phyloP scores from a whole-genome alignment of 2,329 filamentous ascomycete genomes.

The Fusarium piperis region DNA sequence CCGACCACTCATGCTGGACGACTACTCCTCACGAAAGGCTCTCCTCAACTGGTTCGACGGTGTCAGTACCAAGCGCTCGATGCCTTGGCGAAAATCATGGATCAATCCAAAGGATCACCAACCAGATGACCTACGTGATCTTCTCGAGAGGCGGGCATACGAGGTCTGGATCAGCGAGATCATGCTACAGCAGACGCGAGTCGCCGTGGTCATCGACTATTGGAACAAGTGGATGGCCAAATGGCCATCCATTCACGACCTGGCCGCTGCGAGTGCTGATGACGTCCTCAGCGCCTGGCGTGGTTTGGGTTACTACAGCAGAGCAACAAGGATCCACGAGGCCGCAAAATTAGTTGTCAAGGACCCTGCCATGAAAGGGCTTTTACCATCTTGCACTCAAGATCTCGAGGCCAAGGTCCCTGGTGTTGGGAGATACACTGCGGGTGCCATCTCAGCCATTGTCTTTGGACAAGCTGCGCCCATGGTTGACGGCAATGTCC shows the following conservation, averaged over 20 bases:
- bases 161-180: slow-evolving; percentile 75
- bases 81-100: slow-evolving; percentile 70
- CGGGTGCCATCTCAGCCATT: slow-evolving; percentile 70
- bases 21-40: slow-evolving; percentile 42
- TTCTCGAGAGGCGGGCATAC: slow-evolving; percentile 66
- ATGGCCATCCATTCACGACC: slow-evolving; percentile 67
- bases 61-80: slow-evolving; percentile 57
- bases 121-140: slow-evolving; percentile 49
- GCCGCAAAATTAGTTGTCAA: slow-evolving; percentile 62
- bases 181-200: slow-evolving; percentile 74
- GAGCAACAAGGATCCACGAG: slow-evolving; percentile 68
- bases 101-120: slow-evolving; percentile 53
- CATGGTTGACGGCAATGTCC: slow-evolving; percentile 72
- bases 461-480: slow-evolving; percentile 68
- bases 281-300: slow-evolving; percentile 69
- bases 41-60: slow-evolving; percentile 64
- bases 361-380: slow-evolving; percentile 53
- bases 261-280: slow-evolving; percentile 62
- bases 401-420: slow-evolving; percentile 63
- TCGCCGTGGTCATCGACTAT: slow-evolving; percentile 69
- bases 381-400: slow-evolving; percentile 59
- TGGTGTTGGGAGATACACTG: slow-evolving; percentile 70
- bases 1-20: slow-evolving; percentile 58
- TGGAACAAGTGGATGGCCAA: slow-evolving; percentile 70
- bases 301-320: slow-evolving; percentile 71